Conservation (phyloP, 225 moss, liverwort and hornwort species). For the Marchantia paleacea region DNA sequence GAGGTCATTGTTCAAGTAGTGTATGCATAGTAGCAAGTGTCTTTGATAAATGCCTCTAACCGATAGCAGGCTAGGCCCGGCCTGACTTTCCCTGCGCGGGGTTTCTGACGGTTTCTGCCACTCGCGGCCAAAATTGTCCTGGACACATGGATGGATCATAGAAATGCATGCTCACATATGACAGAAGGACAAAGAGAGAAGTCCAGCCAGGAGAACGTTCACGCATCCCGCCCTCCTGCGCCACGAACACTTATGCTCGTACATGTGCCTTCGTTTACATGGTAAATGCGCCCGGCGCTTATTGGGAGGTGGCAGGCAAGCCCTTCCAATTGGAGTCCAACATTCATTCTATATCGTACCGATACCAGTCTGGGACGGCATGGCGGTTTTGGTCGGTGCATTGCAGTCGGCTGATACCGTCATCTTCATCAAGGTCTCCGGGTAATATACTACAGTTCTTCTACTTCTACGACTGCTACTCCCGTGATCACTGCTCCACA, state of each 20-base stretch:
- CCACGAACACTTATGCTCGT: background rate
- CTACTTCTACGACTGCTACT: background rate
- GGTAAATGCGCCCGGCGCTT: background rate
- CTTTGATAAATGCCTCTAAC: background rate
- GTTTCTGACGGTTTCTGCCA: background rate
- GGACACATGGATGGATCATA: background rate
- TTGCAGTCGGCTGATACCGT: conserved; percentile 4
- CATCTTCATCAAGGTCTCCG: background rate
- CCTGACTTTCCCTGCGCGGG: background rate
- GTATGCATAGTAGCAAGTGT: background rate
- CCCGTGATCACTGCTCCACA: background rate
- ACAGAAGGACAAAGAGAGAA: background rate
- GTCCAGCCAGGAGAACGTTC: background rate
- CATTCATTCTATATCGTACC: background rate
- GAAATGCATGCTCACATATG: background rate
- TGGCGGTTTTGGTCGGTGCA: conserved; percentile 1
- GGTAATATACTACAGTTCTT: background rate
- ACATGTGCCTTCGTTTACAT: conserved; percentile 1
- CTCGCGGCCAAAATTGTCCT: background rate
- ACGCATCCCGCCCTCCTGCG: conserved; percentile 4
- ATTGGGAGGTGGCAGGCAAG: background rate
- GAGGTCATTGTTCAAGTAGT: background rate
- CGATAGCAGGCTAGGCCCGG: background rate
- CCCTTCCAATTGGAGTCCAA: background rate
- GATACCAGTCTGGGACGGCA: background rate